Conservation (phyloP, 2,329 filamentous ascomycete genomes). For the Fusarium stilboides region DNA sequence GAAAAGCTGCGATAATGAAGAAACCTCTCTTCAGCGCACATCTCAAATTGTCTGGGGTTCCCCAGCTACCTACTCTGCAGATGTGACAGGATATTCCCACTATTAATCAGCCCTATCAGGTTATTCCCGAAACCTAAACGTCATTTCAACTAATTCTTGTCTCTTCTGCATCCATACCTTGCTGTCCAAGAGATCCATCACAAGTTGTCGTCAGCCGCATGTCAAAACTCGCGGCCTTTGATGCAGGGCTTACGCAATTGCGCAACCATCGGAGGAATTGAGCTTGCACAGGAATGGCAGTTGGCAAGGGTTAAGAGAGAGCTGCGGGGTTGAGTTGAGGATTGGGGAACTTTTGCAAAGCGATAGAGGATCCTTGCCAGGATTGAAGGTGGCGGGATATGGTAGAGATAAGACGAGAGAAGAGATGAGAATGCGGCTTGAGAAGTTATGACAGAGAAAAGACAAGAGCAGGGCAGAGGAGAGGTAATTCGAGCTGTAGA, state of each 20-base stretch:
- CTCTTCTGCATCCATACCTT: not conserved
- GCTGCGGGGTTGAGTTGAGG: slow-evolving; percentile 26
- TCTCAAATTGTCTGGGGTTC: slow-evolving; percentile 1
- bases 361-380: slow-evolving; percentile 28
- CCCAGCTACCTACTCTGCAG: not conserved
- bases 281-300: slow-evolving; percentile 29
- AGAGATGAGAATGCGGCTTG: not conserved
- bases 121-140: slow-evolving; percentile 11
- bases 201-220: slow-evolving; percentile 35
- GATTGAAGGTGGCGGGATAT: not conserved
- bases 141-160: slow-evolving; percentile 14
- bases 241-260: slow-evolving; percentile 38
- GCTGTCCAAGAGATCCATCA: not conserved
- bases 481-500: not conserved
- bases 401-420: slow-evolving; percentile 23
- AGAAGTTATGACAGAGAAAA: not conserved
- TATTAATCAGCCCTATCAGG: slow-evolving; percentile 30
- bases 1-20: not conserved
- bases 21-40: slow-evolving; percentile 1
- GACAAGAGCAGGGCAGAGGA: not conserved
- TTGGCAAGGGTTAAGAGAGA: slow-evolving; percentile 13
- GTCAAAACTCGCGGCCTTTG: slow-evolving; percentile 26
- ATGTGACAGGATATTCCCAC: not conserved
- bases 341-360: slow-evolving; percentile 41
- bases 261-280: slow-evolving; percentile 6